Evolutionary conservation across 2,329 filamentous ascomycete genomes (phyloP).

Genomic region (Clarireedia paspali): DNA sequence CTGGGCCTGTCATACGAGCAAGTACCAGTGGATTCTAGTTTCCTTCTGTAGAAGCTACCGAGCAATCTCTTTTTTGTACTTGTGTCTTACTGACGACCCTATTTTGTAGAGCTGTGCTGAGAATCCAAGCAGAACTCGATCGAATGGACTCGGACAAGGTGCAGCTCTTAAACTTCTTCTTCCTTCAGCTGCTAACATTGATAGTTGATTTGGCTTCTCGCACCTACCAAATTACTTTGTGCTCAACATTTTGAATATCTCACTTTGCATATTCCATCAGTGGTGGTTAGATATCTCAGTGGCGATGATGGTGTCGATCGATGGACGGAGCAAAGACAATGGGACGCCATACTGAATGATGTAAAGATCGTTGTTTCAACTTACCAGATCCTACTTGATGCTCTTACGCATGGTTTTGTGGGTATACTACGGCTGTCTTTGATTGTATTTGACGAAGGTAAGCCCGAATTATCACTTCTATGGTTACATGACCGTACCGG

Average conservation of each 20-base stretch:
- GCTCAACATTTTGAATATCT: conserved; percentile 58
- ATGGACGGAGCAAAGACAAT: conserved; percentile 52
- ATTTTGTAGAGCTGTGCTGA: conserved; percentile 44
- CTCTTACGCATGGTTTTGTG: conserved; percentile 55
- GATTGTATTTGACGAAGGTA: conserved; percentile 61
- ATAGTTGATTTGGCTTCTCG: conserved; percentile 63
- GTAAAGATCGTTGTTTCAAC: conserved; percentile 55
- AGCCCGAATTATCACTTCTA: not conserved
- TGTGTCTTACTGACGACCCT: not conserved
- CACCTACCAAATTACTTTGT: conserved; percentile 61
- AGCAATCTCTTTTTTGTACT: not conserved
- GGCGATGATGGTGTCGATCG: conserved; percentile 52
- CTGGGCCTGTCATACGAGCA: too few relatives aligned
- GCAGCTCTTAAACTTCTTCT: not conserved
- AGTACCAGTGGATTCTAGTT: not conserved
- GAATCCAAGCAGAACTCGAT: conserved; percentile 59
- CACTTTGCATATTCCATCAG: conserved; percentile 46
- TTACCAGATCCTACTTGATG: conserved; percentile 51
- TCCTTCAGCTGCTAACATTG: conserved; percentile 1
- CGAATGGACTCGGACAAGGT: conserved; percentile 47
- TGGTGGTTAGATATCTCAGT: conserved; percentile 44
- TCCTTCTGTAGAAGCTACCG: not conserved
- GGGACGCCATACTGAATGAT: conserved; percentile 50
- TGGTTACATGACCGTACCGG: not conserved
- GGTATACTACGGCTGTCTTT: conserved; percentile 45